These are phyloP conservation scores for Wickerhamiella dianesei DNA, from an alignment of 805 yeast species.

Conservation along the genomic window DNA sequence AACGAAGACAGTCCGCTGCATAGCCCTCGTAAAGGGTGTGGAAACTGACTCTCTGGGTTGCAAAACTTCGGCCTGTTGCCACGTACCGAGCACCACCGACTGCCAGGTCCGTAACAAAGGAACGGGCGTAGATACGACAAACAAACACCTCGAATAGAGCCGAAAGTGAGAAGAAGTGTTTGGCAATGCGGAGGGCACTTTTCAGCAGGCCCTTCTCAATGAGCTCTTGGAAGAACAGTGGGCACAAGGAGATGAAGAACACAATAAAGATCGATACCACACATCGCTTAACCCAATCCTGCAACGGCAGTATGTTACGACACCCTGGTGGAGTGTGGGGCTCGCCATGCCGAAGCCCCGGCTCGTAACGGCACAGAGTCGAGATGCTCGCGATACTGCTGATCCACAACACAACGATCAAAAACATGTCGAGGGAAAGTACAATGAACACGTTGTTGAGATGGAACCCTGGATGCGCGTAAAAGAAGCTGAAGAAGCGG, in stretches of 20 bases:
- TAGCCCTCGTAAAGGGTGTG: conserved; percentile 53
- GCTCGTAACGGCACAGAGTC: conserved; percentile 37
- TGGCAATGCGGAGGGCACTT: conserved; percentile 46
- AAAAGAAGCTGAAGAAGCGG: conserved; percentile 64
- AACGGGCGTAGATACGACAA: conserved; percentile 60
- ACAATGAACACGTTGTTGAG: conserved; percentile 64
- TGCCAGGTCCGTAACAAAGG: conserved; percentile 52
- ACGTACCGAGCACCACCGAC: conserved; percentile 74
- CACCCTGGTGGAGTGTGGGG: conserved; percentile 56
- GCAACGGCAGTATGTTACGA: conserved; percentile 52
- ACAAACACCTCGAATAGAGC: conserved; percentile 72
- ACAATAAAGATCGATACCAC: conserved; percentile 62
- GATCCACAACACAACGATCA: conserved; percentile 45
- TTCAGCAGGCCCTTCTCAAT: conserved; percentile 65
- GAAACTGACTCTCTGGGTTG: conserved; percentile 59
- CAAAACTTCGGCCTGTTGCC: conserved; percentile 73
- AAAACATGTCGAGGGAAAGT: conserved; percentile 50
- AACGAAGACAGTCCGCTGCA: conserved; percentile 52
- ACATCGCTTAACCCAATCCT: conserved; percentile 62
- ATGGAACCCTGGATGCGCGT: conserved; percentile 81
- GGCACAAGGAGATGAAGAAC: conserved; percentile 60
- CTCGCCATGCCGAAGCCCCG: conserved; percentile 39
- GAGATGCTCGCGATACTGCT: conserved; percentile 52
- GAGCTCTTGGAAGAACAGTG: conserved; percentile 62
- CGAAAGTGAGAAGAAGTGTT: conserved; percentile 57